Conservation (phyloP, 2,329 filamentous ascomycete genomes). For the Ceratocystis destructans region DNA sequence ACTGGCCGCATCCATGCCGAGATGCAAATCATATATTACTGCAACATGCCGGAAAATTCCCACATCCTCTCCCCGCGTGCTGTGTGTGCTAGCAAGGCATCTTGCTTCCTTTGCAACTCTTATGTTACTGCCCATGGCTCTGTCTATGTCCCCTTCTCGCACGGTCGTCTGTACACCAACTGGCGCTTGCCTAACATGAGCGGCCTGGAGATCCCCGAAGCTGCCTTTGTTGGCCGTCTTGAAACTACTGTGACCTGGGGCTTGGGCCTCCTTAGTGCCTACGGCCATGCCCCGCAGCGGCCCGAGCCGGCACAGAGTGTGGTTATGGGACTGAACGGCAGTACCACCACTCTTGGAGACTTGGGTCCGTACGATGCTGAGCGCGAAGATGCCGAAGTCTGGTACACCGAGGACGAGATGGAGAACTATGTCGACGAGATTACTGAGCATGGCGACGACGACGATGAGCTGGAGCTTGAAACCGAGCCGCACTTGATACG, state of each 20-base stretch:
- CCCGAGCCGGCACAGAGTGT: slow-evolving; percentile 18
- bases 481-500: not conserved
- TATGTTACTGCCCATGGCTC: slow-evolving; percentile 32
- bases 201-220: slow-evolving; percentile 11
- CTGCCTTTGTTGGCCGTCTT: slow-evolving; percentile 16
- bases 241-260: slow-evolving; percentile 16
- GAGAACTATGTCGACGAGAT: slow-evolving; percentile 10
- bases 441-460: not conserved
- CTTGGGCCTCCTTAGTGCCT: slow-evolving; percentile 15
- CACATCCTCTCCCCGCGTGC: slow-evolving; percentile 28
- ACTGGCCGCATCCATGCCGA: slow-evolving; percentile 36
- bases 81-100: slow-evolving; percentile 36
- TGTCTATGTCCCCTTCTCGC: slow-evolving; percentile 30
- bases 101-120: slow-evolving; percentile 38
- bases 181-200: slow-evolving; percentile 32
- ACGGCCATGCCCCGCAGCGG: slow-evolving; percentile 14
- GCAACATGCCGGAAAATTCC: slow-evolving; percentile 25
- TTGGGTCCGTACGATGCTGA: not conserved
- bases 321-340: slow-evolving; percentile 11
- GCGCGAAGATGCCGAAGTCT: slow-evolving; percentile 6
- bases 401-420: slow-evolving; percentile 1
- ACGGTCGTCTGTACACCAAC: slow-evolving; percentile 33
- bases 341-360: slow-evolving; percentile 7
- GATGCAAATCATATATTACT: slow-evolving; percentile 35
- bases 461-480: slow-evolving; percentile 6